Conservation (phyloP, 2,329 filamentous ascomycete species). For the Claviceps sp. region DNA sequence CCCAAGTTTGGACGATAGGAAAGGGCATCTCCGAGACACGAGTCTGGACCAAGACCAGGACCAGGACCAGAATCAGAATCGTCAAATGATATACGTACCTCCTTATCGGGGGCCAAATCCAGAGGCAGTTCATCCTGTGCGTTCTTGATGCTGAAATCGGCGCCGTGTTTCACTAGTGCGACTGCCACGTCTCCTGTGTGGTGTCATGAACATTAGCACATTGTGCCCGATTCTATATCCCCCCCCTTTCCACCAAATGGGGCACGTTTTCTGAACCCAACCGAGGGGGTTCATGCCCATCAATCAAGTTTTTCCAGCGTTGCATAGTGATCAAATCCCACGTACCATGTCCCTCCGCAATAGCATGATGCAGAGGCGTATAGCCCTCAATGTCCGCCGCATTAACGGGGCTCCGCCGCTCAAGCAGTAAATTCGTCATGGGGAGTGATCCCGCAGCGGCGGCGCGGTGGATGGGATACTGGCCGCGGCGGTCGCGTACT, state of each 20-base stretch:
- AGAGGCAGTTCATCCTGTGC: slow-evolving; percentile 57
- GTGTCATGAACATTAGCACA: not conserved
- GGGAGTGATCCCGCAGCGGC: slow-evolving; percentile 83
- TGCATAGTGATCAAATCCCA: no score
- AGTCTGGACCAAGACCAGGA: no score
- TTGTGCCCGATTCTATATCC: no score
- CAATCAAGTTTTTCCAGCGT: no score
- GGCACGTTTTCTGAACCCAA: no score
- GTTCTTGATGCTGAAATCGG: slow-evolving; percentile 68
- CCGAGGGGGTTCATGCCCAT: no score
- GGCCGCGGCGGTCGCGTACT: slow-evolving; percentile 73
- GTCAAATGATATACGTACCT: slow-evolving; percentile 37
- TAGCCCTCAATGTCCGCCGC: slow-evolving; percentile 70
- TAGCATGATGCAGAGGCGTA: slow-evolving; percentile 80
- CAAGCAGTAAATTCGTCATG: slow-evolving; percentile 67
- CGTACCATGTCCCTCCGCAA: slow-evolving; percentile 59
- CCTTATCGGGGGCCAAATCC: slow-evolving; percentile 73
- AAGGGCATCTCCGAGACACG: no score
- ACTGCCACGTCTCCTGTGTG: slow-evolving; percentile 65
- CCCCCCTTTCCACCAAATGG: no score
- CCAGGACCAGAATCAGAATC: no score
- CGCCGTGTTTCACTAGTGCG: slow-evolving; percentile 68
- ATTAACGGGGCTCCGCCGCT: slow-evolving; percentile 68
- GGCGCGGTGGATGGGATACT: slow-evolving; percentile 81
- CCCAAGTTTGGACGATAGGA: no score